Percentiles rank a stretch among this genome's conserved stretches.
Evolutionary conservation across 306 rosid species (phyloP).

Genomic region (Sphenostylis stenocarpa): DNA sequence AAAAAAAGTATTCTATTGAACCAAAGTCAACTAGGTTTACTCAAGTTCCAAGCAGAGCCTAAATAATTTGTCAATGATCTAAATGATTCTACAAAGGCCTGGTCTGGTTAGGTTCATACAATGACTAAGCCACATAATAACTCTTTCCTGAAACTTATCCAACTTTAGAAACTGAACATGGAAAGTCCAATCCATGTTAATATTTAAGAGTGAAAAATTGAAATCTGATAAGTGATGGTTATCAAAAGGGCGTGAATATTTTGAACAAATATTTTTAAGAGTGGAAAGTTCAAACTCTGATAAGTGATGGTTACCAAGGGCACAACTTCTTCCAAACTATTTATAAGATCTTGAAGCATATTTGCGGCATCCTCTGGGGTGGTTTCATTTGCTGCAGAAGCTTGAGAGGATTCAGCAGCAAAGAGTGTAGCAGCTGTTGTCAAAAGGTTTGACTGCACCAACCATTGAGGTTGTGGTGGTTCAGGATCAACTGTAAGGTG

Average conservation of each 20-base stretch:
- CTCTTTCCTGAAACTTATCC: conserved; percentile 12
- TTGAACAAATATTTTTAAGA: too few relatives aligned
- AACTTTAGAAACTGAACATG: conserved; percentile 12
- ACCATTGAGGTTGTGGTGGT: conserved; percentile 92
- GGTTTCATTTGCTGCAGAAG: conserved; percentile 36
- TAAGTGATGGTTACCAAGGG: conserved; percentile 51
- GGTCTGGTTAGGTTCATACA: conserved; percentile 20
- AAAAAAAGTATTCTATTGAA: conserved; percentile 18
- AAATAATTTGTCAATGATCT: conserved; percentile 16
- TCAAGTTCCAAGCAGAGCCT: conserved; percentile 15
- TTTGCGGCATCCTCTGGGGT: conserved; percentile 43
- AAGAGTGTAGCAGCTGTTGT: conserved; percentile 69
- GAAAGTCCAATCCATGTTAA: conserved; percentile 15
- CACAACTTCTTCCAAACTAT: conserved; percentile 63
- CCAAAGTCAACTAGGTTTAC: conserved; percentile 7
- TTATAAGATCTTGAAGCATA: conserved; percentile 66
- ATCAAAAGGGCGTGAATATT: too few relatives aligned
- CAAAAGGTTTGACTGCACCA: conserved; percentile 78
- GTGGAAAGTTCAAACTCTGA: neutral
- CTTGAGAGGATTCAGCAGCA: conserved; percentile 66
- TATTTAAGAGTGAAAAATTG: neutral
- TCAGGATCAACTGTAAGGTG: conserved; percentile 91
- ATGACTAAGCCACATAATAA: conserved; percentile 26
- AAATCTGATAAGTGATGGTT: neutral
- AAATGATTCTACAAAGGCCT: neutral